Evolutionary conservation across 768 basidiomycete species (phyloP), one percentile per base, ranked within the genome.

Genomic region (Lactarius quietus): DNA sequence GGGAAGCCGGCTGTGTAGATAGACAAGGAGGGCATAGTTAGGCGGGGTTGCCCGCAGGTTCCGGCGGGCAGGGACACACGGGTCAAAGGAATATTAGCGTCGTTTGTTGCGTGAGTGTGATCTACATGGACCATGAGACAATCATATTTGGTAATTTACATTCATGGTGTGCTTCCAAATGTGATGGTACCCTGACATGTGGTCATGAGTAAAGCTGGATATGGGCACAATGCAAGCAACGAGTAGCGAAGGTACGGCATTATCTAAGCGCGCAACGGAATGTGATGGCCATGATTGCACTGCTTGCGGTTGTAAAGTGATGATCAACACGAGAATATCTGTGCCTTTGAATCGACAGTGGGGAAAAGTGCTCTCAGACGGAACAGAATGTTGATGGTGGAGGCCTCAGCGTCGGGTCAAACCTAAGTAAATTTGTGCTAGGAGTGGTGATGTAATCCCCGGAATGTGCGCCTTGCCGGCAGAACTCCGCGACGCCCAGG

Each of bases 241-340:
- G 66, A 60, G 62, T 65, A 29, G 66, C 67, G 57, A 68, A 55
- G 63, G 59, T 61, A 68, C 68, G 68, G 68, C 67, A 69, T 69
- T 68, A 69, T 63, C 66, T 68, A 69, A 69, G 68, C 65, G 65
- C 60, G 59, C 63, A 64, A 64, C 8, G 33, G 39, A 59, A 57
- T 7, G 65, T 66, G 67, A 66, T 68, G 67, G 57, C 51, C 45
- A 29, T 66, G 55, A 62, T 66, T 28, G 52, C 51, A 59, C 65
- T 36, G 65, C 61, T 62, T 53, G 20, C 41, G 12, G 26, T 17
- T 41, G 26, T 12, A 28, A 38, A 20, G 56, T 62, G 57, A 62
- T 62, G 51, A 66, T 59, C 61, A 62, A 53, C 14, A 17, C 48
- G 20, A 35, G 31, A 43, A 33, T 3, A 29, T 33, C 33, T 36